These are phyloP conservation scores for Diaporthe caulivora DNA, from an alignment of 2,329 filamentous ascomycete species.

Conservation along the genomic window DNA sequence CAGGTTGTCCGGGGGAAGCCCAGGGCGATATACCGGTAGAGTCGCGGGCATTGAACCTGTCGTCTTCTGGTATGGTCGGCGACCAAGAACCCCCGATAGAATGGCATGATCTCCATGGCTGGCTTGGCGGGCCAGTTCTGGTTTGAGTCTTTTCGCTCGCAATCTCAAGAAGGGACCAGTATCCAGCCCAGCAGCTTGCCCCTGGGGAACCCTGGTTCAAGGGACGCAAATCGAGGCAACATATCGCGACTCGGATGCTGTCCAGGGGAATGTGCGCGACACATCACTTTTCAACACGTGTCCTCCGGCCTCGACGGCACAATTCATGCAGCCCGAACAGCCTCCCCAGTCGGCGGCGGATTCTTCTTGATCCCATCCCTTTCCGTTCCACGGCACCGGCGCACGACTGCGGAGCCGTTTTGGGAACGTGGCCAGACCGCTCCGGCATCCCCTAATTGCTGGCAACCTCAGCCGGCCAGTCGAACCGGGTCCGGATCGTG, in stretches of 20 bases:
- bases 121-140: background rate
- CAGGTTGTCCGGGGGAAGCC: background rate
- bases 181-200: background rate
- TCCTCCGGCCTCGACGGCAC: conserved; percentile 26
- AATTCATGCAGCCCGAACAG: background rate
- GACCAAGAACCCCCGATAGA: conserved; percentile 1
- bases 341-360: background rate
- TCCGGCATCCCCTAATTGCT: background rate
- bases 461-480: background rate
- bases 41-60: background rate
- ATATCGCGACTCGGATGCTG: conserved; percentile 9
- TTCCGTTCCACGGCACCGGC: background rate
- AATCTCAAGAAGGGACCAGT: background rate
- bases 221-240: conserved; percentile 1
- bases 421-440: conserved; percentile 5
- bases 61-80: background rate
- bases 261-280: conserved; percentile 8
- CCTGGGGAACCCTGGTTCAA: background rate
- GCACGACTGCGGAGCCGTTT: conserved; percentile 1
- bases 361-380: background rate
- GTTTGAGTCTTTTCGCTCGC: background rate
- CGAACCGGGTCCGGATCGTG: background rate
- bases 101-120: background rate
- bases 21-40: background rate
- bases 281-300: conserved; percentile 23